These are phyloP conservation scores for Luffa acutangula DNA, from an alignment of 306 rosid genomes.

Conservation along the genomic window DNA sequence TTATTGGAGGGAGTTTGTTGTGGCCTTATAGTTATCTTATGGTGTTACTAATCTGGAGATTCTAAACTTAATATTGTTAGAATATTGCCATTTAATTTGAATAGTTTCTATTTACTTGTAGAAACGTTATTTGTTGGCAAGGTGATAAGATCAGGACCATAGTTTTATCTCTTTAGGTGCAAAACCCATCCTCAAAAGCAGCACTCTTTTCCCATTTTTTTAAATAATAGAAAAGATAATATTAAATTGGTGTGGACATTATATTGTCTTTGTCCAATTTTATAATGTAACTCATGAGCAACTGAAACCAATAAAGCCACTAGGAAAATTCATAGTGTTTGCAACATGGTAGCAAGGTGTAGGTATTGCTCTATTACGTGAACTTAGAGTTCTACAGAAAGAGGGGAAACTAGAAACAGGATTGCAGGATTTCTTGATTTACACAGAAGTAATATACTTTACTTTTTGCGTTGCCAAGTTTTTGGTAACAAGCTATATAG, in stretches of 20 bases:
- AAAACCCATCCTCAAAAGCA: no score
- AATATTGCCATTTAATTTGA: no score
- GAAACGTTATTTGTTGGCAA: no score
- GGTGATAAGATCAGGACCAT: no score
- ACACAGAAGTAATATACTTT: slow-evolving; percentile 52
- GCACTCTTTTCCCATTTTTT: no score
- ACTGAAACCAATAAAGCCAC: slow-evolving; percentile 72
- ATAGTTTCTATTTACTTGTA: no score
- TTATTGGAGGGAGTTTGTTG: no score
- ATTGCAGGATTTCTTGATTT: slow-evolving; percentile 83
- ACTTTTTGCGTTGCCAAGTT: not conserved
- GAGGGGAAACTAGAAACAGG: slow-evolving; percentile 56
- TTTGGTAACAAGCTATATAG: not conserved
- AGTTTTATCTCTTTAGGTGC: no score
- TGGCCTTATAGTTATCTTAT: no score
- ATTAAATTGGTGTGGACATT: slow-evolving; percentile 57
- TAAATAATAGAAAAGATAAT: no score
- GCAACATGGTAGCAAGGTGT: slow-evolving; percentile 99
- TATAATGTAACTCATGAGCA: slow-evolving; percentile 68
- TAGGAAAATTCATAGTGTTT: slow-evolving; percentile 86
- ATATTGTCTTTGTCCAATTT: slow-evolving; percentile 78
- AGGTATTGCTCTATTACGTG: slow-evolving; percentile 55
- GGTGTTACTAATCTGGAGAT: no score
- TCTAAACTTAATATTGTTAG: no score
- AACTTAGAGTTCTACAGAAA: slow-evolving; percentile 43